Evolutionary conservation across 176 grass and related monocot species (phyloP).

Genomic region (Musa schizocarpa): DNA sequence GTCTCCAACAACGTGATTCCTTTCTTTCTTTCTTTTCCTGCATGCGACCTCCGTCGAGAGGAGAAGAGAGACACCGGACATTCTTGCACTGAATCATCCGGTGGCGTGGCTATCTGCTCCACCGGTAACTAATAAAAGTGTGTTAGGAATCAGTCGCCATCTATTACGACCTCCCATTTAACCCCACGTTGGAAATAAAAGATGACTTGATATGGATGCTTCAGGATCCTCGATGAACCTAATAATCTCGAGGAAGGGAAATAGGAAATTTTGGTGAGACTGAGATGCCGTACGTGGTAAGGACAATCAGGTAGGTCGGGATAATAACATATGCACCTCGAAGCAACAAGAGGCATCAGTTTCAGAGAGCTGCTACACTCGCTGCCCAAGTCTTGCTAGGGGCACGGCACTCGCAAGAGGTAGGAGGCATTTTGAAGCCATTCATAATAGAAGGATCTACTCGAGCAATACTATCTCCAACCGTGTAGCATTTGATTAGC

Average conservation of each 20-base stretch:
- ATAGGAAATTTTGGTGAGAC: too few relatives aligned
- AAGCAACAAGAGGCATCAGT: too few relatives aligned
- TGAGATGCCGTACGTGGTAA: too few relatives aligned
- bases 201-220: not conserved
- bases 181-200: not conserved
- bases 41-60: not conserved
- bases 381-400: too few relatives aligned
- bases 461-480: not conserved
- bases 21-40: not conserved
- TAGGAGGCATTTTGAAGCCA: too few relatives aligned
- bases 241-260: not conserved
- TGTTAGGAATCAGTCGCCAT: not conserved
- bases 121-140: not conserved
- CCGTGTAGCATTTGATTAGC: not conserved
- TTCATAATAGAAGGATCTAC: not conserved
- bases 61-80: too few relatives aligned
- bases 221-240: not conserved
- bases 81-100: too few relatives aligned
- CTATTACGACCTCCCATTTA: not conserved
- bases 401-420: too few relatives aligned
- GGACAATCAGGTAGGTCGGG: too few relatives aligned
- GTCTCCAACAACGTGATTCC: not conserved
- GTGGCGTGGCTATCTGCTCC: not conserved
- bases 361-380: too few relatives aligned
- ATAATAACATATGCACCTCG: too few relatives aligned